Evolutionary conservation across 495 filamentous ascomycete species (phyloP).

Genomic region (Tuber borchii): DNA sequence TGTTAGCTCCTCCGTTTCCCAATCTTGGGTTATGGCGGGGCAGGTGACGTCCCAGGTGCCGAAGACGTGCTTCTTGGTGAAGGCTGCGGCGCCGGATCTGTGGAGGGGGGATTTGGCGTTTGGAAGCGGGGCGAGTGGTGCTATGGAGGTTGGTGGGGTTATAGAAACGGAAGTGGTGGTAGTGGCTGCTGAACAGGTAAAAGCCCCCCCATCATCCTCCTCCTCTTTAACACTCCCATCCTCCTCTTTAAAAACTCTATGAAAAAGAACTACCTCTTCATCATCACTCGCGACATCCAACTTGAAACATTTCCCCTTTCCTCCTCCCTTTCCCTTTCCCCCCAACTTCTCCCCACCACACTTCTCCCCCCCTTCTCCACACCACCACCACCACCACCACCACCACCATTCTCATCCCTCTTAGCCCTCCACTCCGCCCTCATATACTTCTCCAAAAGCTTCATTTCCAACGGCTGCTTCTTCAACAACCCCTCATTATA

Average conservation of each 20-base stretch:
- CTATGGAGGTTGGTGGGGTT: not conserved
- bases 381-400: too few relatives aligned
- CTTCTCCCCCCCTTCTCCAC: constrained; percentile 3
- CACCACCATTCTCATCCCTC: constrained; percentile 11
- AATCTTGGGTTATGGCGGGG: constrained; percentile 21
- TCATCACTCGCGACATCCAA: constrained; percentile 18
- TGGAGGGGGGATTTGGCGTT: constrained; percentile 6
- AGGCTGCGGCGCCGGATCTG: constrained; percentile 21
- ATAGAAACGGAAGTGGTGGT: not conserved
- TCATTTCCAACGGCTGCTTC: constrained; percentile 32
- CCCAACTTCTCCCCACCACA: constrained; percentile 17
- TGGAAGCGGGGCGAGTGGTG: not conserved
- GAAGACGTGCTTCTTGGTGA: constrained; percentile 31
- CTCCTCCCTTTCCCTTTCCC: not conserved
- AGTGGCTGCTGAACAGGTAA: not conserved
- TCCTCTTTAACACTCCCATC: not conserved
- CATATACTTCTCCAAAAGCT: constrained; percentile 34
- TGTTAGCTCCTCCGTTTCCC: constrained; percentile 18
- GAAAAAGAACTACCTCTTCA: constrained; percentile 6
- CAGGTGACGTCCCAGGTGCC: constrained; percentile 34
- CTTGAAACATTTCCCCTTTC: constrained; percentile 12
- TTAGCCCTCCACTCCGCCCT: constrained; percentile 31
- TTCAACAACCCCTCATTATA: constrained; percentile 19
- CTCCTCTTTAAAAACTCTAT: constrained; percentile 8
- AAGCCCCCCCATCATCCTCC: too few relatives aligned